Evolutionary conservation across 1,284 basidiomycete species (phyloP).

Genomic region (Boletus semigastroideus): DNA sequence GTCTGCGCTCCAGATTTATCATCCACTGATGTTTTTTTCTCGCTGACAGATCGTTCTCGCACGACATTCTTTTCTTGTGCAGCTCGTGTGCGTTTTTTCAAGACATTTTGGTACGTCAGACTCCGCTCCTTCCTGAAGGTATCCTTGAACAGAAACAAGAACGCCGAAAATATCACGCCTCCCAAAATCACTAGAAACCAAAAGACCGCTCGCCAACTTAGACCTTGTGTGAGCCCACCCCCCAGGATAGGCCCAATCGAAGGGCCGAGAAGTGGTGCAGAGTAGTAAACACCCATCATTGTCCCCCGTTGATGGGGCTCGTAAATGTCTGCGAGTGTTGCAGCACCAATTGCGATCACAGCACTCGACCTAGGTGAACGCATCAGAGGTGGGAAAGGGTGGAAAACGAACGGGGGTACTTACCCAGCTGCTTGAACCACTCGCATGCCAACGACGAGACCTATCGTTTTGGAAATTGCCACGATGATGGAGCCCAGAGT

Average conservation of each 20-base stretch:
- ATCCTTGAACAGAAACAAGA: slow-evolving; percentile 74
- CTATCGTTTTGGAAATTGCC: slow-evolving; percentile 61
- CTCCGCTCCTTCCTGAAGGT: slow-evolving; percentile 81
- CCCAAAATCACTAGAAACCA: slow-evolving; percentile 78
- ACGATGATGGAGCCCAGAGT: slow-evolving; percentile 64
- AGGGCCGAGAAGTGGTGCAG: slow-evolving; percentile 59
- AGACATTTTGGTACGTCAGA: slow-evolving; percentile 67
- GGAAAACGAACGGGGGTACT: slow-evolving; percentile 8
- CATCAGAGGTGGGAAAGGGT: background rate
- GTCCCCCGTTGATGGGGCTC: slow-evolving; percentile 77
- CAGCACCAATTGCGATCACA: slow-evolving; percentile 77
- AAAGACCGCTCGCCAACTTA: slow-evolving; percentile 80
- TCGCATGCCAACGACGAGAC: slow-evolving; percentile 72
- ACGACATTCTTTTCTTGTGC: slow-evolving; percentile 8
- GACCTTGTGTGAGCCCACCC: slow-evolving; percentile 67
- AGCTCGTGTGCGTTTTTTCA: slow-evolving; percentile 33
- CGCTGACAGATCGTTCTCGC: slow-evolving; percentile 3
- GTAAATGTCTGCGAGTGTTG: slow-evolving; percentile 81
- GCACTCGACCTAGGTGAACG: slow-evolving; percentile 59
- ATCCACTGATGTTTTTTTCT: background rate
- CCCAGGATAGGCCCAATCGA: slow-evolving; percentile 71
- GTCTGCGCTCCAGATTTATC: background rate
- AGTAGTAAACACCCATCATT: slow-evolving; percentile 81
- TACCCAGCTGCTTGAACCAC: slow-evolving; percentile 66
- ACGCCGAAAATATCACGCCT: slow-evolving; percentile 54